A percentile compares a stretch with the other conserved stretches of the same genome.
Conservation (phyloP, 495 filamentous ascomycete genomes). For the Talaromyces wortmannii region DNA sequence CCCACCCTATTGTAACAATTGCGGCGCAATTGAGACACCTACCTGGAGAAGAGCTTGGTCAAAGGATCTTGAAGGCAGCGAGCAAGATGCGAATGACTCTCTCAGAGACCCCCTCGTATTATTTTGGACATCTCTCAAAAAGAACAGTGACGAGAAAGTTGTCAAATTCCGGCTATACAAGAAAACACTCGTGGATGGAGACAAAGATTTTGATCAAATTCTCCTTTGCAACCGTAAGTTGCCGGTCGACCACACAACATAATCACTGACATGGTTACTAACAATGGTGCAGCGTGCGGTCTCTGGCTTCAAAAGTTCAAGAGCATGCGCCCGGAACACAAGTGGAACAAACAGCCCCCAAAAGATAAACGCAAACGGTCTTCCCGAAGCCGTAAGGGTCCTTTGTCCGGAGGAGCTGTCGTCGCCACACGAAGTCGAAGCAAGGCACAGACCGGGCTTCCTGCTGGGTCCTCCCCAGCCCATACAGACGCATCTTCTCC, state of each 20-base stretch:
- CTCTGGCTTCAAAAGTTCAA: slow-evolving; percentile 89
- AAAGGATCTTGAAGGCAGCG: slow-evolving; percentile 55
- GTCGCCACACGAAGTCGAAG: slow-evolving; percentile 24
- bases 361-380: slow-evolving; percentile 37
- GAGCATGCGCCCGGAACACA: slow-evolving; percentile 70
- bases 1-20: slow-evolving; percentile 85
- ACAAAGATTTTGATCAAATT: slow-evolving; percentile 58
- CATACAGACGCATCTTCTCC: slow-evolving; percentile 36
- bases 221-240: slow-evolving; percentile 83
- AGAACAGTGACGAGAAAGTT: slow-evolving; percentile 50
- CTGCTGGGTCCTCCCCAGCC: slow-evolving; percentile 33
- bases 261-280: slow-evolving; percentile 6
- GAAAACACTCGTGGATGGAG: slow-evolving; percentile 61
- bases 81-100: slow-evolving; percentile 56
- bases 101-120: slow-evolving; percentile 58
- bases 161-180: slow-evolving; percentile 66
- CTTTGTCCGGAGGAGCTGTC: slow-evolving; percentile 17
- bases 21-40: slow-evolving; percentile 88
- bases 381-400: slow-evolving; percentile 26
- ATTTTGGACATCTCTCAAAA: slow-evolving; percentile 55
- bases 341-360: slow-evolving; percentile 63
- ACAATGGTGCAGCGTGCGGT: slow-evolving; percentile 60
- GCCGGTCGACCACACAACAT: too few species aligned
- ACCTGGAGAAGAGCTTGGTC: slow-evolving; percentile 90
- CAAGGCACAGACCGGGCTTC: slow-evolving; percentile 18